Evolutionary conservation across 805 yeast species (phyloP).

Genomic region (Candida mattraensis): DNA sequence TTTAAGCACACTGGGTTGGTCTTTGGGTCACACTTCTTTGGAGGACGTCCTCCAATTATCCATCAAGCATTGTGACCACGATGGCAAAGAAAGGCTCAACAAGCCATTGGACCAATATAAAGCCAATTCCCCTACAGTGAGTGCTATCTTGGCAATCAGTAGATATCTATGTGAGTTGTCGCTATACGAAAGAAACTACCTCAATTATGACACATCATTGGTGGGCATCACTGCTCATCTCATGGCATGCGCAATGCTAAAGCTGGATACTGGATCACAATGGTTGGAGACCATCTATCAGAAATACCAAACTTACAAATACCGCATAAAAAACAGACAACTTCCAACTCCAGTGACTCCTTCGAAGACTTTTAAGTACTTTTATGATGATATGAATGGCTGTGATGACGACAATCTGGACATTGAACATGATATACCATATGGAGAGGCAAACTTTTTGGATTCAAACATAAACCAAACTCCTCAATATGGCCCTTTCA

Average conservation of each 20-base stretch:
- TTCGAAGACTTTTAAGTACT: constrained; percentile 19
- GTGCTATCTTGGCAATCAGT: constrained; percentile 55
- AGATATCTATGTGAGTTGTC: constrained; percentile 57
- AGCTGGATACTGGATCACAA: constrained; percentile 43
- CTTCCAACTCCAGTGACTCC: constrained; percentile 30
- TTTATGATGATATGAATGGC: constrained; percentile 19
- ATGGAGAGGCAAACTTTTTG: constrained; percentile 7
- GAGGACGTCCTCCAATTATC: constrained; percentile 50
- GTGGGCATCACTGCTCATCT: constrained; percentile 53
- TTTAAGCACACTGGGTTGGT: constrained; percentile 41
- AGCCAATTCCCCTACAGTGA: constrained; percentile 37
- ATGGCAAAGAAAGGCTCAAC: constrained; percentile 29
- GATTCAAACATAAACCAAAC: constrained; percentile 38
- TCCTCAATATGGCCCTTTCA: constrained; percentile 46
- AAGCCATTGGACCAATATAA: constrained; percentile 30
- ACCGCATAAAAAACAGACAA: constrained; percentile 11
- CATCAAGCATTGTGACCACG: constrained; percentile 37
- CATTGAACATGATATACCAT: constrained; percentile 4
- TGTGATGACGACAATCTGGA: constrained; percentile 15
- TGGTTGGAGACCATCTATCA: constrained; percentile 30
- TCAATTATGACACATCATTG: constrained; percentile 43
- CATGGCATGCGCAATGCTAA: constrained; percentile 54
- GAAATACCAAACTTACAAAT: constrained; percentile 13
- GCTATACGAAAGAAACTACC: constrained; percentile 46
- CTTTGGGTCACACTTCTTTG: constrained; percentile 44